Base-by-base conservation (phyloP, 352 stramenopile species). In the Pythium aquatile region DNA sequence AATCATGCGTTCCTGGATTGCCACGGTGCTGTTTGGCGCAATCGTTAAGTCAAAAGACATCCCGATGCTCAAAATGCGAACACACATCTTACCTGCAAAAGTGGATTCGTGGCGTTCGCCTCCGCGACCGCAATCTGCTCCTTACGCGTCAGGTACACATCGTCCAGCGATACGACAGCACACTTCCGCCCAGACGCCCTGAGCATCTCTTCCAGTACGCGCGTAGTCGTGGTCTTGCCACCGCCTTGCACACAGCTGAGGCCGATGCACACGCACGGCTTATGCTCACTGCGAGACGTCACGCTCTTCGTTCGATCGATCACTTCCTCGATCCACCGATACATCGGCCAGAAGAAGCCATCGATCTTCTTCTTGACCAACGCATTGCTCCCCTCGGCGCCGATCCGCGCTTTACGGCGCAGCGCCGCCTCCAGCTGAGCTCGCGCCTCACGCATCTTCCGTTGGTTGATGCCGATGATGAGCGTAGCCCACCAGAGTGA, bases 191-290 rank as follows among this genome's bases (percentile, higher is more conserved):
- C 86, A 30, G 70, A 70, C 24, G 78, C 48, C 29, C 65, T 42
- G 24, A 95, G 57, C 54, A 85, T 74, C 53, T 89, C 69, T 63
- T 91, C 73, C 29, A 96, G 74, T 54, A 90, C 80, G 40, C 74
- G 71, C n/a, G 75, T 85, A n/a, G 79, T 72, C 20, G 88, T 96
- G 9, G 88, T 96, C 65, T 95, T 96, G 24, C 88, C 88, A 8
- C 86, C 83, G 11, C 88, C 88, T 73, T 96, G 87, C 49, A 90
- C 85, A 66, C 85, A 93, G 61, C 83, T 96, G 20, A 96, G 63
- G 2, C 87, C 87, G 28, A 96, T 74, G 60, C 81, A 78, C n/a
- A 93, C 76, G 32, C 83, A 89, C 29, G 33, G 32, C 20, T 24
- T 40, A 49, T 17, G 9, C 57, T 55, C 16, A 59, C 57, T 28